Conservation (phyloP, 441 rosid species). For the Populus trichocarpa region DNA sequence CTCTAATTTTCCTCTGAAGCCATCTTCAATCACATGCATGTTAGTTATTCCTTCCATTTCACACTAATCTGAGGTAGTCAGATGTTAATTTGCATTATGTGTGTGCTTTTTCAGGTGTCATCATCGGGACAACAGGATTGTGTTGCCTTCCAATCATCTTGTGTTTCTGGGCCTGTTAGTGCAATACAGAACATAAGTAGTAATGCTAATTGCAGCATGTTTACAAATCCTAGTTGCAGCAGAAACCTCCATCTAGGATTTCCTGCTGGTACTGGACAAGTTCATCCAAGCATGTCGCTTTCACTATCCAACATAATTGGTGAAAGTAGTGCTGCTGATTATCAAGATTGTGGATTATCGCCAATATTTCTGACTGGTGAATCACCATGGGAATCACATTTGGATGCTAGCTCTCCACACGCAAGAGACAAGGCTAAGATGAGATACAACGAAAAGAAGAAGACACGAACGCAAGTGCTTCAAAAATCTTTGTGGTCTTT, state of each 20-base stretch:
- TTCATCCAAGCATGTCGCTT: constrained; percentile 47
- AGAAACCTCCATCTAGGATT: constrained; percentile 41
- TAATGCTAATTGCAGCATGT: constrained; percentile 25
- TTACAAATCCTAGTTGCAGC: constrained; percentile 38
- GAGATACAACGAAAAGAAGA: constrained; percentile 72
- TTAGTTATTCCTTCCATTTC: background rate
- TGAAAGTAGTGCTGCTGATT: constrained; percentile 47
- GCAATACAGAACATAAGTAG: constrained; percentile 26
- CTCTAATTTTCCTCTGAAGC: background rate
- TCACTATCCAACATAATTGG: constrained; percentile 60
- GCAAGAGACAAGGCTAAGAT: constrained; percentile 63
- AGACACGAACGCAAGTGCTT: constrained; percentile 39
- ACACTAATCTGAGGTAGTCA: too few relatives aligned
- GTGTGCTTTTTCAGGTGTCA: constrained; percentile 36
- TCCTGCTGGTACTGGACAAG: constrained; percentile 36
- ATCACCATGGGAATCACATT: constrained; percentile 64
- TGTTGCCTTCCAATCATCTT: constrained; percentile 31
- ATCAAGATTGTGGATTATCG: constrained; percentile 55
- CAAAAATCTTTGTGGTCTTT: too few relatives aligned
- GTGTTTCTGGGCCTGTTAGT: constrained; percentile 25
- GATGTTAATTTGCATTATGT: background rate
- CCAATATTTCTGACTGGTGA: constrained; percentile 41
- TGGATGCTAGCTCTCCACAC: constrained; percentile 45
- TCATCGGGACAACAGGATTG: constrained; percentile 48
- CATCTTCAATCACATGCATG: background rate